Evolutionary conservation across 2,329 filamentous ascomycete genomes (phyloP).

Genomic region (Bertia moriformis): DNA sequence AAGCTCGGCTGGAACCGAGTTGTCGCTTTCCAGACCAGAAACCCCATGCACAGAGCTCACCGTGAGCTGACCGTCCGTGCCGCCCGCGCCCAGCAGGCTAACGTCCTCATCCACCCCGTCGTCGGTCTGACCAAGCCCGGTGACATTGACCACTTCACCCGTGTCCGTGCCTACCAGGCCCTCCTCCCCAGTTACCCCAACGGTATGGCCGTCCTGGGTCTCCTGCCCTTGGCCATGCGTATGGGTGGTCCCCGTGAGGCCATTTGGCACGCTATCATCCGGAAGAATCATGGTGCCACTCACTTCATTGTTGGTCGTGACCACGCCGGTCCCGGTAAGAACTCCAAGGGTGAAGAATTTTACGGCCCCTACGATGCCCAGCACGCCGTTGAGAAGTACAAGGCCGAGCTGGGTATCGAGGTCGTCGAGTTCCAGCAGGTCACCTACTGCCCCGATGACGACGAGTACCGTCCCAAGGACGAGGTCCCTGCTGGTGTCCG

Average conservation of each 20-base stretch:
- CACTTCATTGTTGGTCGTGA: constrained; percentile 99
- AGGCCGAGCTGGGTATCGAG: constrained; percentile 90
- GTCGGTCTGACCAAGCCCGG: constrained; percentile 97
- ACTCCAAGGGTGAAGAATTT: constrained; percentile 91
- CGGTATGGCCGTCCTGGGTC: constrained; percentile 92
- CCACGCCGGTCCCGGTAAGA: constrained; percentile 94
- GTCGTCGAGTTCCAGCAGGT: constrained; percentile 99
- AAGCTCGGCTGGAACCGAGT: constrained; percentile 98
- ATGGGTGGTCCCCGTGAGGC: constrained; percentile 98
- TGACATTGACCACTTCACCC: constrained; percentile 99
- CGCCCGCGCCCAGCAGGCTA: constrained; percentile 87
- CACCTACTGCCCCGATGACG: constrained; percentile 92
- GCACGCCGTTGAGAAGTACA: constrained; percentile 90
- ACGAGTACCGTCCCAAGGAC: constrained; percentile 90
- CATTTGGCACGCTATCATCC: constrained; percentile 99
- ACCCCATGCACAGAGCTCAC: constrained; percentile 98
- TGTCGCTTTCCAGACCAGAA: constrained; percentile 95
- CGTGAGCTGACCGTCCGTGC: constrained; percentile 94
- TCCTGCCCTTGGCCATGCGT: constrained; percentile 91
- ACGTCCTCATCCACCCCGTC: constrained; percentile 97
- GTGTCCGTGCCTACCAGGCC: constrained; percentile 96
- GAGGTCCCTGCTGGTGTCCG: constrained; percentile 71
- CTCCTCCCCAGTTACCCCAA: constrained; percentile 94
- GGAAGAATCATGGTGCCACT: constrained; percentile 97
- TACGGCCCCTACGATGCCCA: constrained; percentile 98